Conservation (phyloP, 2,329 filamentous ascomycete genomes). For the Fusarium penzigii region DNA sequence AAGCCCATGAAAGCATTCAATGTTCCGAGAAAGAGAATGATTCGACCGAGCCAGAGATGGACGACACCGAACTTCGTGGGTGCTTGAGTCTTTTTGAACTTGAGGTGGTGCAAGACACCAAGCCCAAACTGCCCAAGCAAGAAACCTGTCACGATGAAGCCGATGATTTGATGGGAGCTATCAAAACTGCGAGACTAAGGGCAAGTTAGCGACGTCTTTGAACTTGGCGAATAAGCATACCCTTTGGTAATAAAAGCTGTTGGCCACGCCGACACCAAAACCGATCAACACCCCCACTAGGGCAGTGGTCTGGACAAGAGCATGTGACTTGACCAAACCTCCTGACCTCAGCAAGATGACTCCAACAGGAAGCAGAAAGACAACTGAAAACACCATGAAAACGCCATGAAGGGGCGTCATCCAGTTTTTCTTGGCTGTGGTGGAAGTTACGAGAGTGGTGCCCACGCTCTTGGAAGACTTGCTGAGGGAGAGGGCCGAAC, state of each 20-base stretch:
- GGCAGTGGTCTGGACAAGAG: constrained; percentile 52
- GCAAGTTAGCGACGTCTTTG: constrained; percentile 6
- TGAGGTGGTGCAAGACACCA: constrained; percentile 57
- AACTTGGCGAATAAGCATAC: constrained; percentile 40
- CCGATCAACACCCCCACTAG: constrained; percentile 51
- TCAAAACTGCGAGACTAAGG: constrained; percentile 53
- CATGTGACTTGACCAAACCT: constrained; percentile 56
- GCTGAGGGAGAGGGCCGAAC: constrained; percentile 41
- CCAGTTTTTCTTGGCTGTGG: constrained; percentile 37
- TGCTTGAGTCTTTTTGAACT: constrained; percentile 50
- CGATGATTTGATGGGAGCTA: constrained; percentile 59
- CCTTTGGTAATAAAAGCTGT: constrained; percentile 55
- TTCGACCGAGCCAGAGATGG: constrained; percentile 59
- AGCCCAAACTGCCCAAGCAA: constrained; percentile 55
- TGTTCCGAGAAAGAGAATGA: constrained; percentile 53
- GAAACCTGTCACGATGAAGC: constrained; percentile 53
- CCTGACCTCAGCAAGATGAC: constrained; percentile 54
- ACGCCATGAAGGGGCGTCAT: constrained; percentile 46
- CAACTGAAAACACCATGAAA: constrained; percentile 57
- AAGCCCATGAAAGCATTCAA: constrained; percentile 63
- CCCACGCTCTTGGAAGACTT: constrained; percentile 37
- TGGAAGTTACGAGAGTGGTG: constrained; percentile 34
- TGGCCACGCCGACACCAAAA: constrained; percentile 52
- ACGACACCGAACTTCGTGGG: constrained; percentile 52
- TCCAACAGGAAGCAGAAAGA: constrained; percentile 58